Conservation (phyloP, 2,329 filamentous ascomycete species). For the Neofusicoccum ribis region DNA sequence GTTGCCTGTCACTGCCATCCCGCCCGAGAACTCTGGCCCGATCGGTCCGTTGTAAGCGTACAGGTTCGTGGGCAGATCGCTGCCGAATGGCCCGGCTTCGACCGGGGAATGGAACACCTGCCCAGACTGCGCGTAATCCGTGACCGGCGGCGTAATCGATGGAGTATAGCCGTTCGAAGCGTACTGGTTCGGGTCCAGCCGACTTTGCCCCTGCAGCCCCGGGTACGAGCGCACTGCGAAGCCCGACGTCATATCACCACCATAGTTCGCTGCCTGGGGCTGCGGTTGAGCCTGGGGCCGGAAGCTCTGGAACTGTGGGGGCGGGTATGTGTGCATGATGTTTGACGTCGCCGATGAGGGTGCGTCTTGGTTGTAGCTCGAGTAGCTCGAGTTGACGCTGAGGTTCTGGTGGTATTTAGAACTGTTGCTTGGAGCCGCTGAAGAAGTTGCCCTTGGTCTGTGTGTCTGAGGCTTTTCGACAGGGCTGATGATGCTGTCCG, state of each 20-base stretch:
- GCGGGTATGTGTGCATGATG: conserved; percentile 41
- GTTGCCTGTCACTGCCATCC: neutral
- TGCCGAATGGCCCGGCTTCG: conserved; percentile 23
- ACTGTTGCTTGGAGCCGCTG: conserved; percentile 1
- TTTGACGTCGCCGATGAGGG: conserved; percentile 21
- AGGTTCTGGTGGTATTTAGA: conserved; percentile 26
- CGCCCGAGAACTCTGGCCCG: neutral
- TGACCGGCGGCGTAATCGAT: conserved; percentile 18
- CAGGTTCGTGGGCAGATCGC: conserved; percentile 25
- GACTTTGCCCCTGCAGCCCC: conserved; percentile 24
- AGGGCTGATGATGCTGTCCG: conserved; percentile 39
- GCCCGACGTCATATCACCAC: conserved; percentile 23
- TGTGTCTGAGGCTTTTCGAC: conserved; percentile 30
- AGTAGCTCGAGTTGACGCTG: conserved; percentile 7
- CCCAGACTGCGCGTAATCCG: conserved; percentile 23
- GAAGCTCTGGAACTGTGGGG: conserved; percentile 29
- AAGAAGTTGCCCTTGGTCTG: neutral
- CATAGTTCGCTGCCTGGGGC: conserved; percentile 21
- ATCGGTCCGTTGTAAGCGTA: conserved; percentile 28
- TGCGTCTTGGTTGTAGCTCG: neutral
- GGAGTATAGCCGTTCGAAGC: neutral
- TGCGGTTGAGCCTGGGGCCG: conserved; percentile 2
- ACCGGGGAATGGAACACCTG: conserved; percentile 38
- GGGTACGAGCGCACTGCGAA: conserved; percentile 37
- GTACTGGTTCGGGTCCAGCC: conserved; percentile 4